These are phyloP conservation scores for Lactarius deliciosus DNA, from an alignment of 768 basidiomycete genomes.

Conservation along the genomic window DNA sequence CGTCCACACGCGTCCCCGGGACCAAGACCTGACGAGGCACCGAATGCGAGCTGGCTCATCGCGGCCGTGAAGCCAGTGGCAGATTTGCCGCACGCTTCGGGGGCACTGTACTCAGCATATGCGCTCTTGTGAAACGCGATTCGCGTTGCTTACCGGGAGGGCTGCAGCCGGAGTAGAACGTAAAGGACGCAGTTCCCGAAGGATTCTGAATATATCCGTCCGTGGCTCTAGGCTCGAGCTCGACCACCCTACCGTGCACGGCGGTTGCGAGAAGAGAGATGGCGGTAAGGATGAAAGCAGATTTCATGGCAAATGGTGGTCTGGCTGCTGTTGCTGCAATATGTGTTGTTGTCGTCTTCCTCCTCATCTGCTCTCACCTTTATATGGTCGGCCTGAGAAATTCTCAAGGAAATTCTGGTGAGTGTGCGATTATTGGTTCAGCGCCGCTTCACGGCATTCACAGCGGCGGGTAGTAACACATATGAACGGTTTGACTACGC, in stretches of 20 bases:
- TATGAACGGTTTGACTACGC: neutral
- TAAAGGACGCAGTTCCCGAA: constrained; percentile 57
- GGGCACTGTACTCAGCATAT: neutral
- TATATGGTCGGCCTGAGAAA: neutral
- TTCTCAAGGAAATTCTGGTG: too few species aligned
- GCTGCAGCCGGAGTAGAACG: constrained; percentile 51
- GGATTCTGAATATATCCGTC: constrained; percentile 55
- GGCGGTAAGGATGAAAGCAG: neutral
- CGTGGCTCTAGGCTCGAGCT: constrained; percentile 33
- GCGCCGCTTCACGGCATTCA: neutral
- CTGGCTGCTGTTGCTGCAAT: neutral
- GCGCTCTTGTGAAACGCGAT: neutral
- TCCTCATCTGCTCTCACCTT: neutral
- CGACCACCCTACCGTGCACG: neutral
- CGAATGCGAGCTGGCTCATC: constrained; percentile 57
- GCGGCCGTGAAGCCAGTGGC: constrained; percentile 55
- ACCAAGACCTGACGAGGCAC: constrained; percentile 48
- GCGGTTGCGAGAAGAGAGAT: neutral
- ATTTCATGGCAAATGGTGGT: constrained; percentile 5
- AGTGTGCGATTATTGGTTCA: neutral
- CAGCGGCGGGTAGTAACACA: neutral
- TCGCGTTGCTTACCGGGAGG: constrained; percentile 42
- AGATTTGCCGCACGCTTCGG: constrained; percentile 51
- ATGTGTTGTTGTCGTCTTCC: neutral
- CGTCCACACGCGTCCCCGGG: constrained; percentile 62